phyloP scores from a whole-genome alignment of 257 asterid genomes.

The Solanum microdontum region DNA sequence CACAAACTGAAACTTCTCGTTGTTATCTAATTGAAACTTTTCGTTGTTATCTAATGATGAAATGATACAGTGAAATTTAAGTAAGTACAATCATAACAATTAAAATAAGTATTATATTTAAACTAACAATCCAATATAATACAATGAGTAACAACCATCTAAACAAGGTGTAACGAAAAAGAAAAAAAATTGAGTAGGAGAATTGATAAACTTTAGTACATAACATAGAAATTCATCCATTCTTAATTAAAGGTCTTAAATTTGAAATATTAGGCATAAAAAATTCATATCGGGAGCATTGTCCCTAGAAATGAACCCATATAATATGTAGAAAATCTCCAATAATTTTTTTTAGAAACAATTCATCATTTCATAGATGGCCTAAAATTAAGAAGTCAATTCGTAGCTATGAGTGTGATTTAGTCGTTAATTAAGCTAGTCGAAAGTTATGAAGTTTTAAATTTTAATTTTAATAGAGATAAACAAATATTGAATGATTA shows the following conservation, averaged over 20 bases:
- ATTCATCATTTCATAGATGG: neutral
- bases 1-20: neutral
- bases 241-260: neutral
- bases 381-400: neutral
- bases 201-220: neutral
- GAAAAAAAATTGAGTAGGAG: neutral
- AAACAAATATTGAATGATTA: neutral
- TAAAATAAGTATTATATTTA: no score
- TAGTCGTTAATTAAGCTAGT: neutral
- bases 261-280: neutral
- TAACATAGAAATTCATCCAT: neutral
- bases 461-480: neutral
- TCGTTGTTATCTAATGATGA: neutral
- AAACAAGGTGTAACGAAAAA: neutral
- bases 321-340: neutral
- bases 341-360: neutral
- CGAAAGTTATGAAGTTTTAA: neutral
- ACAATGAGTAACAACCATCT: neutral
- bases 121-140: no score
- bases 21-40: no score
- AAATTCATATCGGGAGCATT: accelerated
- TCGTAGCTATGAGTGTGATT: neutral
- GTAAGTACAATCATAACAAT: neutral
- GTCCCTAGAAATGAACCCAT: neutral
- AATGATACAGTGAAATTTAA: no score